phyloP scores from a whole-genome alignment of 192 early-diverging fungal species.

The Dimargaris cristalligena region DNA sequence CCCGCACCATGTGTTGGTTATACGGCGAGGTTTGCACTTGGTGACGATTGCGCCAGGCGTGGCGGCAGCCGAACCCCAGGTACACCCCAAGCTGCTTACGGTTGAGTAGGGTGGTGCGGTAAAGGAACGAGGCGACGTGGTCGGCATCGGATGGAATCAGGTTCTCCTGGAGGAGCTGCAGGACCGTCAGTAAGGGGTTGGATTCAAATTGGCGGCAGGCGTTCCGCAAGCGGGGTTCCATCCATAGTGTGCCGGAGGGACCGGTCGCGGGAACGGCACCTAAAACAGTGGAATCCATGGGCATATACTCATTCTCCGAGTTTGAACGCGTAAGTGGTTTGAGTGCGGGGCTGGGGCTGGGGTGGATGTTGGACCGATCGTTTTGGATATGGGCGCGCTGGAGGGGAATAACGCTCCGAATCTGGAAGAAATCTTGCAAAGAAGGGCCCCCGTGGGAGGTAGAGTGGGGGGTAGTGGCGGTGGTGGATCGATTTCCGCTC shows the following conservation, averaged over 20 bases:
- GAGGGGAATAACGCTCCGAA: slow-evolving; percentile 1
- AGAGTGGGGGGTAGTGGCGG: neutral
- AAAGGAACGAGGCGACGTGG: slow-evolving; percentile 24
- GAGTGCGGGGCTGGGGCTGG: neutral
- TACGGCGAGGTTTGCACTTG: neutral
- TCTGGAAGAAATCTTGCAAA: slow-evolving; percentile 2
- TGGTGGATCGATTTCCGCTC: no score
- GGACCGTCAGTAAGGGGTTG: slow-evolving; percentile 26
- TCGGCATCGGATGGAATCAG: slow-evolving; percentile 22
- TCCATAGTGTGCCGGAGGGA: neutral
- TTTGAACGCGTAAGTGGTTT: neutral
- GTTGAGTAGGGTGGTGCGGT: slow-evolving; percentile 29
- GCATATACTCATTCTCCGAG: neutral
- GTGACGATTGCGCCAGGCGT: neutral
- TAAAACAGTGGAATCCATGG: neutral
- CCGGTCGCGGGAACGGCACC: neutral
- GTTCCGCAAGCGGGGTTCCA: slow-evolving; percentile 24
- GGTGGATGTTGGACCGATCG: neutral
- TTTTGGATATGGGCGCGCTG: neutral
- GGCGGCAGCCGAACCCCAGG: slow-evolving; percentile 19
- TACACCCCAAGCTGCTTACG: slow-evolving; percentile 27
- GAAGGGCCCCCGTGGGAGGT: neutral
- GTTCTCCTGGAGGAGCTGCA: slow-evolving; percentile 27
- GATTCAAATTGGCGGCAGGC: slow-evolving; percentile 27
- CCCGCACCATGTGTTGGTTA: slow-evolving; percentile 17